phyloP scores from a whole-genome alignment of 2,329 filamentous ascomycete species.

The Sporothrix inflata region DNA sequence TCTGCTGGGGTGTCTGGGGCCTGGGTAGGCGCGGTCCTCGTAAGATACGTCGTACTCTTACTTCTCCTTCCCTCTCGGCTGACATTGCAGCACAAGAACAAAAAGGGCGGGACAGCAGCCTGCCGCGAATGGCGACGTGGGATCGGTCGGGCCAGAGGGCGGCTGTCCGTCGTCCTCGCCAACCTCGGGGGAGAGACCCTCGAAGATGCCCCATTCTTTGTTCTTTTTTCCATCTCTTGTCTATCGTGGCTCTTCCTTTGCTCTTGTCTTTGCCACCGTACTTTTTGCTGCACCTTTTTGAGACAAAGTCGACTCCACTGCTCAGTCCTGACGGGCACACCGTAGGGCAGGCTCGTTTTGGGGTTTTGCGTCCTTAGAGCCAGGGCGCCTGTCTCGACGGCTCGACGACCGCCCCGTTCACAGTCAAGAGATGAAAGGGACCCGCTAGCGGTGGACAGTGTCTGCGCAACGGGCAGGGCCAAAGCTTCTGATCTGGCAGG shows the following conservation, averaged over 20 bases:
- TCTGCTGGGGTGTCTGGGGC: background rate
- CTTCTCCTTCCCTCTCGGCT: no score
- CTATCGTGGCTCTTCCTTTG: background rate
- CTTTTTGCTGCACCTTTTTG: constrained; percentile 5
- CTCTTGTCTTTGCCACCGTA: background rate
- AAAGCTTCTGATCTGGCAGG: background rate
- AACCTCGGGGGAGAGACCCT: background rate
- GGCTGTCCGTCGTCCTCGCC: background rate
- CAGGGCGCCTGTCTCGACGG: background rate
- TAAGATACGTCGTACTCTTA: no score
- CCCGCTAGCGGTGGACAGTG: background rate
- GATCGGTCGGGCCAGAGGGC: background rate
- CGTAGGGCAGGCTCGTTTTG: background rate
- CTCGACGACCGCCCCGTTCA: background rate
- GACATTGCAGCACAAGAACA: background rate
- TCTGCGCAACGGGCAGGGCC: background rate
- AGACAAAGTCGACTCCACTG: background rate
- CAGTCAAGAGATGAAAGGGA: background rate
- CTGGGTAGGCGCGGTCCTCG: background rate
- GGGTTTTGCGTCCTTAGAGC: background rate
- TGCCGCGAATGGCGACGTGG: constrained; percentile 11
- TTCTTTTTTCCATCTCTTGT: background rate
- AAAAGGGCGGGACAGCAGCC: background rate
- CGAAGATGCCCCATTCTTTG: background rate
- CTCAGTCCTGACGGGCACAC: background rate